These are phyloP conservation scores for Ogataea allantospora DNA, from an alignment of 805 yeast genomes.

Conservation along the genomic window DNA sequence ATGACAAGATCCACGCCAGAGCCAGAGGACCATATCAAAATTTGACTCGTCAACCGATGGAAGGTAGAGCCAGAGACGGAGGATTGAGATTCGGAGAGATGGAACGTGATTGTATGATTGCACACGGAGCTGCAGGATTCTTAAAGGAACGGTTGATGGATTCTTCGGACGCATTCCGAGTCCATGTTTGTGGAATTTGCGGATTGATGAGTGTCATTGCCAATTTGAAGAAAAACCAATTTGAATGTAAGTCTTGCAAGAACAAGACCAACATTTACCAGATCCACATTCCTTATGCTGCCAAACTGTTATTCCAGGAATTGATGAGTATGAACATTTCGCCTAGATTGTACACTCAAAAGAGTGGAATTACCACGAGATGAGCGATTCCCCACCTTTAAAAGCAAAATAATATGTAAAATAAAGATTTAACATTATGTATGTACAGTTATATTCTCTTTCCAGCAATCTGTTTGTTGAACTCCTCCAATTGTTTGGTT, in stretches of 20 bases:
- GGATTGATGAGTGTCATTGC: conserved; percentile 98
- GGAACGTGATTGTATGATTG: conserved; percentile 99
- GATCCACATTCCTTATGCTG: conserved; percentile 97
- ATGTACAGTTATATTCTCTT: conserved; percentile 18
- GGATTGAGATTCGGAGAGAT: conserved; percentile 99
- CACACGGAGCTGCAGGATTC: conserved; percentile 99
- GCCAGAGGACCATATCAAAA: conserved; percentile 99
- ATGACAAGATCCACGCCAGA: conserved; percentile 97
- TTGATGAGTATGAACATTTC: conserved; percentile 99
- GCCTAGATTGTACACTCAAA: conserved; percentile 93
- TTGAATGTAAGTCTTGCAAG: conserved; percentile 97
- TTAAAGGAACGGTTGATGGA: conserved; percentile 97
- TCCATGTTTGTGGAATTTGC: conserved; percentile 97
- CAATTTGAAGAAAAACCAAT: conserved; percentile 94
- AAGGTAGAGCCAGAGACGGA: conserved; percentile 99
- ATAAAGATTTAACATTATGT: conserved; percentile 6
- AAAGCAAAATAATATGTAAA: conserved; percentile 7
- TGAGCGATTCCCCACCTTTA: conserved; percentile 8
- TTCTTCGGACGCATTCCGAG: conserved; percentile 98
- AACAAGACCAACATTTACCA: conserved; percentile 98
- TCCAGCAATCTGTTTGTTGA: conserved; percentile 27
- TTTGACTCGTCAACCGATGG: conserved; percentile 96
- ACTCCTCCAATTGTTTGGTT: conserved; percentile 26
- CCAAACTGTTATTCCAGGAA: conserved; percentile 96
- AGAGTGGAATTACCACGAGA: conserved; percentile 34